Conservation (phyloP, 441 rosid species). For the Arabidopsis lyrata region DNA sequence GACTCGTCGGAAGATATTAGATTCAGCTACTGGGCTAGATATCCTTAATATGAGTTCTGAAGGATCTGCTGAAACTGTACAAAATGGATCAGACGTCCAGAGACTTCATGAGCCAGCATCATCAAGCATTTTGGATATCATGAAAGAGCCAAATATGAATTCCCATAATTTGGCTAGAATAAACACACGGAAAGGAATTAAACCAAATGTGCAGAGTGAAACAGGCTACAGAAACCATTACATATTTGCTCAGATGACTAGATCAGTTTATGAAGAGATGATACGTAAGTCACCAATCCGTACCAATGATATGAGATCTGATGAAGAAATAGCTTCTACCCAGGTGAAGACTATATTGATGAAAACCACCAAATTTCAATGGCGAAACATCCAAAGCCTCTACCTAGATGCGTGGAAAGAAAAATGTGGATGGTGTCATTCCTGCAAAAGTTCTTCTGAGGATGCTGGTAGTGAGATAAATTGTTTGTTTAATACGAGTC, state of each 20-base stretch:
- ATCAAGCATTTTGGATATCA: constrained; percentile 50
- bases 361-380: constrained; percentile 61
- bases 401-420: constrained; percentile 63
- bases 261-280: constrained; percentile 72
- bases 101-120: constrained; percentile 53
- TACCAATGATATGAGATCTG: constrained; percentile 51
- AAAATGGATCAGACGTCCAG: constrained; percentile 53
- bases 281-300: constrained; percentile 56
- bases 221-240: constrained; percentile 72
- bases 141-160: constrained; percentile 45
- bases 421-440: constrained; percentile 97
- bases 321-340: constrained; percentile 69
- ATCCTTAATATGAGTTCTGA: constrained; percentile 60
- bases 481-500: constrained; percentile 77
- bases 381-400: constrained; percentile 60
- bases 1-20: constrained; percentile 51
- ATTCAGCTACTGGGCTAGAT: constrained; percentile 48
- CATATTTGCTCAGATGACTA: constrained; percentile 76
- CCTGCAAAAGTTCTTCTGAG: constrained; percentile 65
- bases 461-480: constrained; percentile 66
- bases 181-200: constrained; percentile 46
- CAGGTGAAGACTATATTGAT: constrained; percentile 84
- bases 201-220: constrained; percentile 44
- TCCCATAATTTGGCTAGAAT: constrained; percentile 41
- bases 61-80: constrained; percentile 73